Conservation (phyloP, 352 stramenopile species). For the Saprolegnia parasitica region DNA sequence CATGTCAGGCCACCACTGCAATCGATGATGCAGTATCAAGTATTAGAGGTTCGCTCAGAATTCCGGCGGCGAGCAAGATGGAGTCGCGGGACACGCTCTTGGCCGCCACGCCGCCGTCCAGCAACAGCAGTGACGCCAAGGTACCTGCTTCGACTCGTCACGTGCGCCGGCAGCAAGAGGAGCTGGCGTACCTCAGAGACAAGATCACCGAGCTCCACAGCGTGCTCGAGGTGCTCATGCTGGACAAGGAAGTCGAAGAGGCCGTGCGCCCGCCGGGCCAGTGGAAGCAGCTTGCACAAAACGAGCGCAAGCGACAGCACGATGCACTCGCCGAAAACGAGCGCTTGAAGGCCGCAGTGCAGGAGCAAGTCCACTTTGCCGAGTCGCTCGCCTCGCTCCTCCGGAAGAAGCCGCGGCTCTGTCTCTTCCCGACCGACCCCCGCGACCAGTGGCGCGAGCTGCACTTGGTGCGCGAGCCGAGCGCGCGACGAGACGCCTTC, state of each 20-base stretch:
- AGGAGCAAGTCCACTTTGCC: slow-evolving; percentile 7
- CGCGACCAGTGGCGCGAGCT: slow-evolving; percentile 4
- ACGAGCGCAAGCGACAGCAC: neutral
- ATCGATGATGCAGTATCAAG: no score
- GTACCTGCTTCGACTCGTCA: slow-evolving; percentile 2
- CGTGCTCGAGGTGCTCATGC: slow-evolving; percentile 1
- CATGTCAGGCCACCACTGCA: no score
- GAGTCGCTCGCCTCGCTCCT: neutral
- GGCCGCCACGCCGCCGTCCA: no score
- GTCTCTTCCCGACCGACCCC: neutral
- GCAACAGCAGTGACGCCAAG: neutral
- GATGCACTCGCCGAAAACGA: slow-evolving; percentile 15
- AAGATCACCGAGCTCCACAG: slow-evolving; percentile 8
- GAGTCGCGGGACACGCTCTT: no score
- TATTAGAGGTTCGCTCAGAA: no score
- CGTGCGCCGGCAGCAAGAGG: slow-evolving; percentile 11
- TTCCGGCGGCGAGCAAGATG: no score
- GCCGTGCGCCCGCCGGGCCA: neutral
- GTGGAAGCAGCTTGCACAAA: slow-evolving; percentile 8
- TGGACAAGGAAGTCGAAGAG: slow-evolving; percentile 9
- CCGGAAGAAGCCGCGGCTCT: slow-evolving; percentile 21
- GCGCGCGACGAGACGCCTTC: neutral
- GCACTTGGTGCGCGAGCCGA: neutral
- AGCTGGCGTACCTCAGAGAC: slow-evolving; percentile 3
- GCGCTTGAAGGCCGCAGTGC: neutral